Evolutionary conservation across 768 basidiomycete genomes (phyloP), one percentile per base, ranked within the genome.

Genomic region (Lentinula edodes): DNA sequence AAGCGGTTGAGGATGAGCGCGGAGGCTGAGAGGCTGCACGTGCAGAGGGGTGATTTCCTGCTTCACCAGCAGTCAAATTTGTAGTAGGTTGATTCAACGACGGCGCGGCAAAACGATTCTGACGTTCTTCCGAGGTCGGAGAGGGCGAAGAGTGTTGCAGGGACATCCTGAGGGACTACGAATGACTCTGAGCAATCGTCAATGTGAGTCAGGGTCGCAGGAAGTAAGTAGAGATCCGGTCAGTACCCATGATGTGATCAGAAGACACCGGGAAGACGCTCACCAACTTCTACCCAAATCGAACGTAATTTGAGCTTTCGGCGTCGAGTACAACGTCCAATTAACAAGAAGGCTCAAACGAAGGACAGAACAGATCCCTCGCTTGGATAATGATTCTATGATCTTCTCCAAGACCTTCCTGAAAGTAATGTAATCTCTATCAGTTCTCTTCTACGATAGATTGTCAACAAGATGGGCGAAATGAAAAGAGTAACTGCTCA

Each of bases 21-120:
- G 59, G 59, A 50, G 59, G 59, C 32, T 60, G 59, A 10, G 59
- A 60, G n/a, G 59, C 51, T 52, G 59, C 59, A 34, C 59, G 59
- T 50, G 42, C 23, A 43, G 55, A 45, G 3, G 20, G 18, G 18
- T 58, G 56, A 20, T 46, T 42, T 9, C 56, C 35, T 28, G 50
- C 34, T 52, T 38, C 53, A 28, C 8, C 15, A 32, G 38, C 8
- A 32, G 18, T 28, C 38, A 6, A 3, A 34, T 34, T 52, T 52
- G 35, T 15, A 12, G 13, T 23, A 15, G 53, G 28, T 3, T 52
- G 51, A 32, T 54, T 56, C 39, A 18, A 43, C 15, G 41, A 5
- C 23, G 41, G 23, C 13, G 18, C 12, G 0, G 38, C 55, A 23
- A 56, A 56, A 5, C 55, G 55, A 43, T 56, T 56, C n/a, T 41